Conservation (phyloP, 1,139 yeast species). For the Debaryomycetaceae sp. region DNA sequence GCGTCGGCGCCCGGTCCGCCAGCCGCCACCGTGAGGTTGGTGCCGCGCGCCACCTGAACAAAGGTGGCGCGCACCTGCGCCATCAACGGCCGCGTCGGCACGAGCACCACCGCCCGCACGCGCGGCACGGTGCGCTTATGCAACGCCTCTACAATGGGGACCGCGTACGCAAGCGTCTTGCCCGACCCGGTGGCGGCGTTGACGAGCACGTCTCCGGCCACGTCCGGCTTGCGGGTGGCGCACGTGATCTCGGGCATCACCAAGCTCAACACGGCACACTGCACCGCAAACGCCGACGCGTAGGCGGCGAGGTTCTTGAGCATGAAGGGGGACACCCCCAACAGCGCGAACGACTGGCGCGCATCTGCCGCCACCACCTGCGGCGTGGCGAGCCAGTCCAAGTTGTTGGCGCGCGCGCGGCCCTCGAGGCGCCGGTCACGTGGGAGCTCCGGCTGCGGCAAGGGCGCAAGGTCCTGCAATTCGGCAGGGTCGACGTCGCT, state of each 20-base stretch:
- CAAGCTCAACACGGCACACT: constrained; percentile 58
- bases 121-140: constrained; percentile 64
- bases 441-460: constrained; percentile 78
- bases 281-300: constrained; percentile 71
- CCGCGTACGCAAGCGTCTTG: constrained; percentile 83
- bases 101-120: constrained; percentile 70
- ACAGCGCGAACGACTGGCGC: constrained; percentile 38
- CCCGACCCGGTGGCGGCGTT: constrained; percentile 98
- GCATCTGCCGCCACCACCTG: constrained; percentile 44
- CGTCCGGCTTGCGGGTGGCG: constrained; percentile 50
- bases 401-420: constrained; percentile 33
- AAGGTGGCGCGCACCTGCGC: constrained; percentile 74
- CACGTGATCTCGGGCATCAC: constrained; percentile 47
- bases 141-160: constrained; percentile 76
- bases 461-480: constrained; percentile 59
- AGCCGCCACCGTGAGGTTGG: constrained; percentile 50
- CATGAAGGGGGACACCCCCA: constrained; percentile 35
- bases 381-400: constrained; percentile 71
- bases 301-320: constrained; percentile 47
- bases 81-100: constrained; percentile 88
- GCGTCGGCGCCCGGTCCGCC: constrained; percentile 73
- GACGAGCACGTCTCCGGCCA: constrained; percentile 71
- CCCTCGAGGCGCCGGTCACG: constrained; percentile 43
- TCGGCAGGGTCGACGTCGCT: constrained; percentile 12
- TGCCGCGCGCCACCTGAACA: constrained; percentile 57